Conservation (phyloP, 257 asterid genomes). For the Oldenlandia corymbosa region DNA sequence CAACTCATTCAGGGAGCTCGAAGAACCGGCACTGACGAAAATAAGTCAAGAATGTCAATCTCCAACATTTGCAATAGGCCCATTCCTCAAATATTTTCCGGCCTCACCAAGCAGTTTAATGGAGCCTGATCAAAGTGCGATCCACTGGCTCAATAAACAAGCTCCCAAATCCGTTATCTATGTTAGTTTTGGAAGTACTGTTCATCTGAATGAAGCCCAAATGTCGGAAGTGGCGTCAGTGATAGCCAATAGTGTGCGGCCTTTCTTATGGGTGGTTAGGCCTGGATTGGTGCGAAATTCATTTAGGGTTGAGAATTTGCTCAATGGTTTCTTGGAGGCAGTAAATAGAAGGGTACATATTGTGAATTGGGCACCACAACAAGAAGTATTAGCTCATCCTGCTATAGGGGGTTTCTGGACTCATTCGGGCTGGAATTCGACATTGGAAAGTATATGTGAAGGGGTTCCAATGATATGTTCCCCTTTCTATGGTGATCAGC, state of each 20-base stretch:
- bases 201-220: constrained; percentile 8
- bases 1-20: constrained; percentile 51
- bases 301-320: not conserved
- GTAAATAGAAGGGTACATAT: constrained; percentile 12
- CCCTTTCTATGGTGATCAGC: constrained; percentile 41
- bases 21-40: constrained; percentile 24
- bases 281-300: constrained; percentile 26
- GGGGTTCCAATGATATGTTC: constrained; percentile 53
- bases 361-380: constrained; percentile 23
- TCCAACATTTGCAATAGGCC: constrained; percentile 44
- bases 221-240: constrained; percentile 22
- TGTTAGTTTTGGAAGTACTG: constrained; percentile 20
- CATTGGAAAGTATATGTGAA: constrained; percentile 33
- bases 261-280: constrained; percentile 48
- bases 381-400: constrained; percentile 31
- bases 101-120: constrained; percentile 31
- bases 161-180: constrained; percentile 33
- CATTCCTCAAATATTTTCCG: constrained; percentile 37
- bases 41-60: constrained; percentile 25
- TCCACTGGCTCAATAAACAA: constrained; percentile 46
- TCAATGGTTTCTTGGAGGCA: constrained; percentile 5
- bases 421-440: constrained; percentile 20
- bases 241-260: constrained; percentile 23
- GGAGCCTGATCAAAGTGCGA: constrained; percentile 32
- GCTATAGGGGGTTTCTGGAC: constrained; percentile 32